phyloP scores from a whole-genome alignment of 179 eudicot genomes.

The Corrigiola litoralis region DNA sequence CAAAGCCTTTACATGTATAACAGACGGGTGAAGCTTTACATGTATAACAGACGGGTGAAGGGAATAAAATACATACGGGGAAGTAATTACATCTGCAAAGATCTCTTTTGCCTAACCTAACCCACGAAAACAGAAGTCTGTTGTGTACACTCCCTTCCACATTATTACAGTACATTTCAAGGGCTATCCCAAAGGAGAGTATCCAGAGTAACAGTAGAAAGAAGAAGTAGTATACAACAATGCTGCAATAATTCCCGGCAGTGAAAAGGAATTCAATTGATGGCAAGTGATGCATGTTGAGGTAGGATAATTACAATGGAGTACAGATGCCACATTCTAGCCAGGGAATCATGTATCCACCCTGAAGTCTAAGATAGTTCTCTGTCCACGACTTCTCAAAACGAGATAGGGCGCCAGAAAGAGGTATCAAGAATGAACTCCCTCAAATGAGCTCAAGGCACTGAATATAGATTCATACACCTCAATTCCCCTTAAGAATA shows the following conservation, averaged over 20 bases:
- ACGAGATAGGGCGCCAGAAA: not conserved
- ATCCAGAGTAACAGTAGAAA: constrained; percentile 8
- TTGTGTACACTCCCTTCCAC: not conserved
- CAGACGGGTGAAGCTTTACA: too few relatives aligned
- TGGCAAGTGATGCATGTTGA: not conserved
- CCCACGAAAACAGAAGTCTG: not conserved
- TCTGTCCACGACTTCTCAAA: not conserved
- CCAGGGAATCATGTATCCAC: not conserved
- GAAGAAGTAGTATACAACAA: not conserved
- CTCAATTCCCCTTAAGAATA: constrained; percentile 57
- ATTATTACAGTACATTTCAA: not conserved
- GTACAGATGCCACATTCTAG: not conserved
- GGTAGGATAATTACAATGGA: constrained; percentile 7
- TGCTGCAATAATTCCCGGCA: not conserved
- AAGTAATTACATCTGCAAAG: too few relatives aligned
- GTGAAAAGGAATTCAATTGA: not conserved
- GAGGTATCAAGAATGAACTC: constrained; percentile 16
- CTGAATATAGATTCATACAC: constrained; percentile 68
- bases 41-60: too few relatives aligned
- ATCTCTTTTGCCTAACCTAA: not conserved
- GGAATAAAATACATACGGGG: too few relatives aligned
- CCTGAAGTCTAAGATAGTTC: not conserved
- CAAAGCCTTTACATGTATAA: too few relatives aligned
- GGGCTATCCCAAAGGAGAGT: not conserved
- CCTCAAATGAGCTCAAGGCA: constrained; percentile 63